Evolutionary conservation across 495 filamentous ascomycete genomes (phyloP).

Genomic region (Lasiosphaeria hispida): DNA sequence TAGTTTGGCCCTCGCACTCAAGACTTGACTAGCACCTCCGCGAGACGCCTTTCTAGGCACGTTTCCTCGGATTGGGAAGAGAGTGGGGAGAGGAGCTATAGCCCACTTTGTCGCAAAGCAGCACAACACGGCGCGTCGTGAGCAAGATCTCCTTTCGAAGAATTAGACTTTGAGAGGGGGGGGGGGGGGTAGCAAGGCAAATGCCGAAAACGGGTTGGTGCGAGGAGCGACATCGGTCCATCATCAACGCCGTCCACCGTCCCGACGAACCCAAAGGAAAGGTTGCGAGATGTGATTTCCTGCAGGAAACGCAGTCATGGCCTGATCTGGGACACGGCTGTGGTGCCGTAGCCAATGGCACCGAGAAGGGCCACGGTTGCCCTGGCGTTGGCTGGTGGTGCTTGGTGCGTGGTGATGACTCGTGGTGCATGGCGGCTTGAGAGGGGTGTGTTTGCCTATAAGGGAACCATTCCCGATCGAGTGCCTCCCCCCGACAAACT

Average conservation of each 20-base stretch:
- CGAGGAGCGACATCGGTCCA: constrained; percentile 20
- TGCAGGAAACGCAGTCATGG: constrained; percentile 20
- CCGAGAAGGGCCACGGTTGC: not conserved
- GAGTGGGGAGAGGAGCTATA: too few species aligned
- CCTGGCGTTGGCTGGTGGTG: constrained; percentile 3
- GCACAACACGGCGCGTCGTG: too few species aligned
- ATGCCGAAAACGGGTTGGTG: not conserved
- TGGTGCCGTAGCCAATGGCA: constrained; percentile 23
- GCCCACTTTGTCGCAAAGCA: too few species aligned
- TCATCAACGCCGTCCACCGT: constrained; percentile 6
- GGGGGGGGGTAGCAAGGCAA: not conserved
- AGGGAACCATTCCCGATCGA: constrained; percentile 12
- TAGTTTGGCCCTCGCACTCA: too few species aligned
- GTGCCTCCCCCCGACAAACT: not conserved
- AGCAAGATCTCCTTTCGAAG: not conserved
- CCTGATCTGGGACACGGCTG: constrained; percentile 31
- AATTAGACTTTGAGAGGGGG: not conserved
- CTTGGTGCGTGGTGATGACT: not conserved
- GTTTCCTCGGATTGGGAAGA: too few species aligned
- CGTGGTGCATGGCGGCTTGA: not conserved
- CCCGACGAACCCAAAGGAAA: constrained; percentile 29
- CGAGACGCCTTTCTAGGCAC: too few species aligned
- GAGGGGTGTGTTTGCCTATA: constrained; percentile 11
- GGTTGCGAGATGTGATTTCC: constrained; percentile 31
- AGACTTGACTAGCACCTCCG: too few species aligned